Conservation (phyloP, 2,329 filamentous ascomycete species). For the Arthrocladium fulminans region DNA sequence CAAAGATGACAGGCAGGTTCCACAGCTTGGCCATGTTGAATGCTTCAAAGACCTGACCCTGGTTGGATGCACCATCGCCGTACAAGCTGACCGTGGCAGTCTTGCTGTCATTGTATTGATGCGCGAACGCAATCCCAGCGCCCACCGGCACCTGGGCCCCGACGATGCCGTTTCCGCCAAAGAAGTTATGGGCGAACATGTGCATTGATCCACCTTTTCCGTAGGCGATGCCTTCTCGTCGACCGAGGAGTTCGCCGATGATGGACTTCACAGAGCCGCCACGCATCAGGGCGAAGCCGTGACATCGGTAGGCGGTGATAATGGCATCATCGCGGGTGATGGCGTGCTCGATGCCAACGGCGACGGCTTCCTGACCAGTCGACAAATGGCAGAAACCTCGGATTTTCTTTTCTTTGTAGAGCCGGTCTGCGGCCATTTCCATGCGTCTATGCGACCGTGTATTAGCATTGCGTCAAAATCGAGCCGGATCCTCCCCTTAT, state of each 20-base stretch:
- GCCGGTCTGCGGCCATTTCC: constrained; percentile 97
- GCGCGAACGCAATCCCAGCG: constrained; percentile 90
- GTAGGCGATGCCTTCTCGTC: constrained; percentile 92
- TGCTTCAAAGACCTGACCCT: constrained; percentile 98
- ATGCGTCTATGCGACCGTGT: constrained; percentile 60
- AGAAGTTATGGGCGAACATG: constrained; percentile 98
- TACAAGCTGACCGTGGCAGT: constrained; percentile 85
- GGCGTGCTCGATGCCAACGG: constrained; percentile 92
- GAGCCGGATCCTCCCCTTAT: neutral
- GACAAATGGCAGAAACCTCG: constrained; percentile 99
- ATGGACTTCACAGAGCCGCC: constrained; percentile 83
- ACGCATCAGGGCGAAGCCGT: constrained; percentile 96
- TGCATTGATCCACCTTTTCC: constrained; percentile 99
- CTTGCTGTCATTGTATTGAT: constrained; percentile 84
- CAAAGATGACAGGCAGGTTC: constrained; percentile 91
- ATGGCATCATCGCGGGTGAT: constrained; percentile 85
- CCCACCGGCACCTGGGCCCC: constrained; percentile 97
- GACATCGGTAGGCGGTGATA: constrained; percentile 97
- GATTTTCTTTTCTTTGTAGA: constrained; percentile 99
- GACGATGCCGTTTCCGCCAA: constrained; percentile 97
- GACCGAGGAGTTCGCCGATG: constrained; percentile 90
- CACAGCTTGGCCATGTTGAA: constrained; percentile 99
- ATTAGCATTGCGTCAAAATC: constrained; percentile 11
- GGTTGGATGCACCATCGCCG: constrained; percentile 96
- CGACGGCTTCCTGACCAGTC: constrained; percentile 94